phyloP scores from a whole-genome alignment of 1,284 basidiomycete genomes.

The Malassezia obtusa region DNA sequence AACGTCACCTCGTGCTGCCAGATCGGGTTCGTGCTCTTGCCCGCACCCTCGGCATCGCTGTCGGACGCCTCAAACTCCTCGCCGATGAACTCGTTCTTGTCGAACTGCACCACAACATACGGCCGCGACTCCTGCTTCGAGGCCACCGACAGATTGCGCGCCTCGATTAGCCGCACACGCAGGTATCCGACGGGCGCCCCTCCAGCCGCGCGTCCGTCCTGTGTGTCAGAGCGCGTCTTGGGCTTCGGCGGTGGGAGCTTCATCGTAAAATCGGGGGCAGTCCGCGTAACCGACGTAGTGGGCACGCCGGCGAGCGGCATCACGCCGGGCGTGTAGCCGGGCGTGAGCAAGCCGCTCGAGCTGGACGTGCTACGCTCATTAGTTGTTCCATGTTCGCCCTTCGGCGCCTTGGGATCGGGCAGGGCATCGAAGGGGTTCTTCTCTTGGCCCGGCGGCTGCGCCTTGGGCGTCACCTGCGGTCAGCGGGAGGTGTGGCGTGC shows the following conservation, averaged over 20 bases:
- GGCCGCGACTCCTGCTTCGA: conserved; percentile 57
- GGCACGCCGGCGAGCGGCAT: conserved; percentile 1
- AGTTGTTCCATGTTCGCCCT: background rate
- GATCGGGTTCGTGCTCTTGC: conserved; percentile 57
- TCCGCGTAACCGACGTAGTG: conserved; percentile 1
- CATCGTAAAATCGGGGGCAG: conserved; percentile 43
- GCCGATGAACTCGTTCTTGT: conserved; percentile 96
- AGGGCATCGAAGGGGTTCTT: conserved; percentile 16
- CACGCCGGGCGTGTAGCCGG: background rate
- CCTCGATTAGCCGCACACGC: conserved; percentile 88
- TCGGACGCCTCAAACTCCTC: conserved; percentile 54
- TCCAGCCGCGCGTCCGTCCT: conserved; percentile 31
- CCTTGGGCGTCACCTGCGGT: conserved; percentile 11
- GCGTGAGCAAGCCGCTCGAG: conserved; percentile 10
- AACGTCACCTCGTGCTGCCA: conserved; percentile 95
- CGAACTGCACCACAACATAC: conserved; percentile 95
- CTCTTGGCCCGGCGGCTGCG: conserved; percentile 3
- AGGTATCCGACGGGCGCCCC: conserved; percentile 62
- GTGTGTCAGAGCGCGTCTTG: conserved; percentile 17
- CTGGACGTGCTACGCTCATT: conserved; percentile 7
- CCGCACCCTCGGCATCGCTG: conserved; percentile 36
- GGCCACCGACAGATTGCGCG: conserved; percentile 60
- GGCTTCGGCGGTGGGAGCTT: conserved; percentile 36
- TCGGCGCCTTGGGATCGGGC: background rate
- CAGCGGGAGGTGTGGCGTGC: background rate